These are phyloP conservation scores for Cyclotella sp. DNA, from an alignment of 108 stramenopile genomes.

Conservation along the genomic window DNA sequence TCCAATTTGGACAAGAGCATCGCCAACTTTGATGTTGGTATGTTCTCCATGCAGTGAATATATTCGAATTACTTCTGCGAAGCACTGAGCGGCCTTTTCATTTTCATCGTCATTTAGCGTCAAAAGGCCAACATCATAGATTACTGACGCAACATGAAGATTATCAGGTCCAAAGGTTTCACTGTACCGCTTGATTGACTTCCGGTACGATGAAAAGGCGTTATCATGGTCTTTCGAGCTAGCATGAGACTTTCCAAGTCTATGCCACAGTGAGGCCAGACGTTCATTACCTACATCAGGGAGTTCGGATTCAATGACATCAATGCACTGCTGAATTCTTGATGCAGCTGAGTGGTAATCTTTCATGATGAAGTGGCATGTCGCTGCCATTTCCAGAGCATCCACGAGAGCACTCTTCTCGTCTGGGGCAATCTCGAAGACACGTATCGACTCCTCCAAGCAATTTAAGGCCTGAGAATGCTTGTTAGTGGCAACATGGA, in stretches of 20 bases:
- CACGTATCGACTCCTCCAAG: constrained; percentile 37
- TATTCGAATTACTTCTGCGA: constrained; percentile 43
- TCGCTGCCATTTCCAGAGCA: constrained; percentile 44
- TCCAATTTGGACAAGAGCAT: constrained; percentile 43
- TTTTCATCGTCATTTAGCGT: constrained; percentile 27
- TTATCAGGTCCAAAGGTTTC: constrained; percentile 27
- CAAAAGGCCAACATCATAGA: constrained; percentile 46
- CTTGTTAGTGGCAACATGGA: constrained; percentile 44
- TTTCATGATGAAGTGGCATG: constrained; percentile 27
- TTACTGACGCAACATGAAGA: constrained; percentile 44
- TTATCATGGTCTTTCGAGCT: constrained; percentile 42
- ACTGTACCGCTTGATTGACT: constrained; percentile 31
- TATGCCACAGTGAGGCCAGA: constrained; percentile 32
- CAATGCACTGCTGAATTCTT: constrained; percentile 30
- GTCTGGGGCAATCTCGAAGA: constrained; percentile 22
- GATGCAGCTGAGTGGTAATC: constrained; percentile 24
- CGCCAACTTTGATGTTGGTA: constrained; percentile 32
- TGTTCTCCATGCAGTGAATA: constrained; percentile 28
- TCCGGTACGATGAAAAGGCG: constrained; percentile 44
- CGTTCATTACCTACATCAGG: constrained; percentile 6
- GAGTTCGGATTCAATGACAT: neutral
- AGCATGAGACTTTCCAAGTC: constrained; percentile 36
- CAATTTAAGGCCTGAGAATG: constrained; percentile 43
- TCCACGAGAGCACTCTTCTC: constrained; percentile 12
- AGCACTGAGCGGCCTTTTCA: constrained; percentile 47